Base-by-base conservation (phyloP, 1,284 basidiomycete genomes). In the Stereum hirsutum region DNA sequence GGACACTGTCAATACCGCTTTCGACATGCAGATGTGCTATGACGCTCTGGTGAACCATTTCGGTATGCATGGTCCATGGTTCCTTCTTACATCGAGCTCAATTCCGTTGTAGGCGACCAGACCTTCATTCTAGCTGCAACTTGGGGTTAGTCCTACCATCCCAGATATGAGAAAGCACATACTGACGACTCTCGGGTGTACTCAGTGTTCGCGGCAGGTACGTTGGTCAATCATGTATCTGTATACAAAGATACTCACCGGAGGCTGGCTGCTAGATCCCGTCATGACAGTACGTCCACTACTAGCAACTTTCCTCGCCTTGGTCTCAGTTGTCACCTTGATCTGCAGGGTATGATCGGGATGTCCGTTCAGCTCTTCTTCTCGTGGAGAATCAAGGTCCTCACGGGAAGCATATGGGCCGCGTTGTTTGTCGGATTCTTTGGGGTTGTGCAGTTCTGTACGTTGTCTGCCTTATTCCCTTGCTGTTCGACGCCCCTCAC, bases 311-410 rank as follows among this genome's bases (percentile, higher is more conserved):
- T n/a, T 8, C 2, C 15, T 12, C 14, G 33, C 11, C 15, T 6
- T n/a, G 8, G 14, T 14, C 17, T 25, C 10, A n/a, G 12, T n/a
- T 6, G 10, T 5, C 38, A 5, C 12, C 24, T n/a, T 19, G 10
- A 10, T 17, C 25, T 23, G 4, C 28, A 41, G 39, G 39, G 15
- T n/a, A 26, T 41, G 8, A 41, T 41, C 20, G 39, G 26, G 1
- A 20, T 31, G 11, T 21, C n/a, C 14, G 39, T 41, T 10, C 39
- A 41, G 17, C 14, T 41, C 5, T 41, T 41, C 19, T 41, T 41
- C 15, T 19, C 27, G 10, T 41, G 39, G 39, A 12, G 39, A 19
- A 28, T 41, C 15, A 28, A 31, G 23, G 27, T 41, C 19, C 39
- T 41, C 27, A 41, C 39, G 10, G 27, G 39, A 10, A 41, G 27